Evolutionary conservation across 179 eudicot genomes (phyloP), one percentile per base, ranked within the genome.

Genomic region (Beta macrorhiza): DNA sequence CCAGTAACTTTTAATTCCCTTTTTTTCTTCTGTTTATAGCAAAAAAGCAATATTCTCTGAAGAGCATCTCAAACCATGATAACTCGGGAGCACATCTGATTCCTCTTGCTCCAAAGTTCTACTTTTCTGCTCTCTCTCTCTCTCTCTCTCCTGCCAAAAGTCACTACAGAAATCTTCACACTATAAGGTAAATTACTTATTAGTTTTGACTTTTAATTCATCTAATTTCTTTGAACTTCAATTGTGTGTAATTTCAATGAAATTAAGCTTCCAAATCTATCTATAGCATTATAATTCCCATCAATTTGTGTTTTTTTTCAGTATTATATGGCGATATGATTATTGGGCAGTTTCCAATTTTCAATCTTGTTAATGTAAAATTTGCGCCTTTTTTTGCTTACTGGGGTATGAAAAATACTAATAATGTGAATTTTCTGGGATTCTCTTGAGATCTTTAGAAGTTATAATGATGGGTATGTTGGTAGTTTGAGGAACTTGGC

Each of bases 51-150:
- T 61, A n/a, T 6, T 61, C 42, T 61, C 5, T 61, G 22, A 3
- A 61, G 64, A 49, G 53, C 19, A 20, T 1, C 8, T 1, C 25
- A 51, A 78, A 59, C 77, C 32, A 73, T 32, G 15, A 42, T 51
- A 25, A 55, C 74, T 53, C 22, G 73, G 65, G n/a, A 63, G 78
- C 78, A 80, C 74, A 74, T 75, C 75, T 53, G 56, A 56, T 72
- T 47, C 58, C 29, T 14, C 65, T 63, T 67, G 17, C 45, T 64
- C 53, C 55, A 57, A 47, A 12, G 16, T 9, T 75, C 52, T 58
- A n/a, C 49, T 44, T 58, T 6, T 49, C 53, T 9, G 7, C 67
- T 25, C 15, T 29, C 78, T 64, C 53, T 81, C 79, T 14, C 67
- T 25, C 15, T 29, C 78, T 64, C 53, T 81, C 79, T 14, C 32